Conservation (phyloP, 2,329 filamentous ascomycete genomes). For the Talaromyces sp. region DNA sequence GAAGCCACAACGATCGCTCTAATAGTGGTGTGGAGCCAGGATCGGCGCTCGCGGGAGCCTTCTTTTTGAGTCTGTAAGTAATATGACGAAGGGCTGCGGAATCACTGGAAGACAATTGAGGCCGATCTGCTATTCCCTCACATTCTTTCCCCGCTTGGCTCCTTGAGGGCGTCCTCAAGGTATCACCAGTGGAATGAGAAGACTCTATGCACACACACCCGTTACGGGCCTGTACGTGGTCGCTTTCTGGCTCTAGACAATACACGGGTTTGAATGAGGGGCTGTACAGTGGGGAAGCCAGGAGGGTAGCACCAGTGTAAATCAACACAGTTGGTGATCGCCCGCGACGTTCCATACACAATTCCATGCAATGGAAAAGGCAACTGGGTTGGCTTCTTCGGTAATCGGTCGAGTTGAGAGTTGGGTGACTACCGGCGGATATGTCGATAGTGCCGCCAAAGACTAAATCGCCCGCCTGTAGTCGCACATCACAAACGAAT, state of each 20-base stretch:
- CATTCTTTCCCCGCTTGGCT: conserved; percentile 7
- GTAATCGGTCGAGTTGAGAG: background rate
- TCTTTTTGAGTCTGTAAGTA: conserved; percentile 15
- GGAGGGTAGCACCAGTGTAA: background rate
- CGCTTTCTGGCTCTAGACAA: background rate
- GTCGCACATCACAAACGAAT: background rate
- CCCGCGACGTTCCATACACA: background rate
- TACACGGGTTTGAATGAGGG: conserved; percentile 5
- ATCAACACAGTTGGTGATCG: background rate
- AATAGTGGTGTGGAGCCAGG: conserved; percentile 8
- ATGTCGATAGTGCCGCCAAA: background rate
- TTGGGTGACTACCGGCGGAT: conserved; percentile 1
- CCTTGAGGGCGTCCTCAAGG: background rate
- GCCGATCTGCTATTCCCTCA: conserved; percentile 8
- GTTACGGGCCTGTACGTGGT: background rate
- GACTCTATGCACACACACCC: background rate
- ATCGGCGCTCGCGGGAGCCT: conserved; percentile 12
- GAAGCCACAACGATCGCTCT: conserved; percentile 2
- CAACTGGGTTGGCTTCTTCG: conserved; percentile 4
- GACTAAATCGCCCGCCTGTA: background rate
- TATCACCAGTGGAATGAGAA: conserved; percentile 1
- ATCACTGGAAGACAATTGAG: background rate
- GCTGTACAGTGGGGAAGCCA: conserved; percentile 10
- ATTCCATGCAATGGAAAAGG: background rate
- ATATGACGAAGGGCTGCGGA: conserved; percentile 3